These are phyloP conservation scores for Hypoxylon sp. DNA, from an alignment of 2,329 filamentous ascomycete genomes.

Conservation along the genomic window DNA sequence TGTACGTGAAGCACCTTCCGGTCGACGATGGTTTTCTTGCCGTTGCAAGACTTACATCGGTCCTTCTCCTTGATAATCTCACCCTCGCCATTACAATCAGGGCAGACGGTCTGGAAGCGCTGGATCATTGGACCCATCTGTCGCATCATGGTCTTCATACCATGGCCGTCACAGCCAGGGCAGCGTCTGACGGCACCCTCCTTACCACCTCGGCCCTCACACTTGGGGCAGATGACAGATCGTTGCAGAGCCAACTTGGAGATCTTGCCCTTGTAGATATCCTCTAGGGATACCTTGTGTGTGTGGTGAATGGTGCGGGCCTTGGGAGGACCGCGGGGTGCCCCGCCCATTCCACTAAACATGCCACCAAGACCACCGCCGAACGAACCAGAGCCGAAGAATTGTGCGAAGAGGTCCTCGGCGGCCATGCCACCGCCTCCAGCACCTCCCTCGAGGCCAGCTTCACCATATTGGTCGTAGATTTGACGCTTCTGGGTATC, in stretches of 20 bases:
- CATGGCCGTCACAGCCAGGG: slow-evolving; percentile 86
- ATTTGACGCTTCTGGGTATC: slow-evolving; percentile 89
- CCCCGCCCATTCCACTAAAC: slow-evolving; percentile 79
- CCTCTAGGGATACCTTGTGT: slow-evolving; percentile 97
- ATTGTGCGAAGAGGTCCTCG: slow-evolving; percentile 95
- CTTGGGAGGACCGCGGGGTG: slow-evolving; percentile 81
- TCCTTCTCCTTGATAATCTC: slow-evolving; percentile 98
- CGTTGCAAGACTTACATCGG: slow-evolving; percentile 93
- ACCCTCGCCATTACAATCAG: slow-evolving; percentile 96
- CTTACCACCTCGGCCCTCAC: slow-evolving; percentile 93
- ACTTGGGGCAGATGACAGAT: slow-evolving; percentile 95
- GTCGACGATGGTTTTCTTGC: slow-evolving; percentile 98
- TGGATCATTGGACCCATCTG: slow-evolving; percentile 99
- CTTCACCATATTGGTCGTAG: slow-evolving; percentile 98
- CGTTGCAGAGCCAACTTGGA: slow-evolving; percentile 98
- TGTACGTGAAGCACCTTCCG: slow-evolving; percentile 98
- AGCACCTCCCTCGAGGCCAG: slow-evolving; percentile 88
- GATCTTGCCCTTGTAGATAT: slow-evolving; percentile 97
- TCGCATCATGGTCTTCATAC: slow-evolving; percentile 99
- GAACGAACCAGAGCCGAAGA: slow-evolving; percentile 82
- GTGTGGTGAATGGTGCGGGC: slow-evolving; percentile 97
- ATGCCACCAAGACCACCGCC: slow-evolving; percentile 80
- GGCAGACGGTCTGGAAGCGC: slow-evolving; percentile 98
- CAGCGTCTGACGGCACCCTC: slow-evolving; percentile 97
- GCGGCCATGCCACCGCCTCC: slow-evolving; percentile 88